Base-by-base conservation (phyloP, 495 filamentous ascomycete genomes). In the Stereocaulon alpinum region DNA sequence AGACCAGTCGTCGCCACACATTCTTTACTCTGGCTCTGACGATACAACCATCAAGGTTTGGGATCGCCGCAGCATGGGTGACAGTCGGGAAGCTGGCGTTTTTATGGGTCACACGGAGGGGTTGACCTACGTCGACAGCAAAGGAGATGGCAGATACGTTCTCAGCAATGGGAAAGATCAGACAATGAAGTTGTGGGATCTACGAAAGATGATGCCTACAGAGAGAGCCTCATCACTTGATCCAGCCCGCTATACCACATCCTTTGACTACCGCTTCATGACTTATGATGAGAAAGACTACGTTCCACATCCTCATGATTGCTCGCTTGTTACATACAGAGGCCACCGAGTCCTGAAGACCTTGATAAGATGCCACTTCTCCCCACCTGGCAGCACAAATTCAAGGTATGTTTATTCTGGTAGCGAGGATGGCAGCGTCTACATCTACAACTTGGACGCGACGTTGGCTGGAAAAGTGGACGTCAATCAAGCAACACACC, bases 171-270 rank as follows among this genome's bases (percentile, higher is more conserved):
- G 81, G 59, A 98, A 98, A 66, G 93, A 98, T 65, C 93, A 98
- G 70, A 88, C 83, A 37, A 95, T 95, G 86, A 98, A 97, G 73
- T 79, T 98, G 4, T 98, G 93, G 93, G 93, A 98, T 73, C 73
- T 98, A 49, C 78, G 94, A 57, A 86, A 82, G 61, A 89, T 88
- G 79, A 87, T 88, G 79, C 82, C 81, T 22, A 84, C 83, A 20
- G 76, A 81, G 22, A 77, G 78, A 18, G 87, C 84, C 55, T 80
- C 82, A 40, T 67, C 64, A 1, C 71, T 84, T 55, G 73, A 80
- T 22, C 73, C 78, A n/a, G 68, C 68, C 17, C 70, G 73, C 6
- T 86, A 82, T 66, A 80, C 78, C 3, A 86, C 80, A 47, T 79
- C 78, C 3, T 96, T 93, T 71, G 93, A 98, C 70, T 98, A 98